Base-by-base conservation (phyloP, 2,329 filamentous ascomycete species). In the Didymella segeticola region DNA sequence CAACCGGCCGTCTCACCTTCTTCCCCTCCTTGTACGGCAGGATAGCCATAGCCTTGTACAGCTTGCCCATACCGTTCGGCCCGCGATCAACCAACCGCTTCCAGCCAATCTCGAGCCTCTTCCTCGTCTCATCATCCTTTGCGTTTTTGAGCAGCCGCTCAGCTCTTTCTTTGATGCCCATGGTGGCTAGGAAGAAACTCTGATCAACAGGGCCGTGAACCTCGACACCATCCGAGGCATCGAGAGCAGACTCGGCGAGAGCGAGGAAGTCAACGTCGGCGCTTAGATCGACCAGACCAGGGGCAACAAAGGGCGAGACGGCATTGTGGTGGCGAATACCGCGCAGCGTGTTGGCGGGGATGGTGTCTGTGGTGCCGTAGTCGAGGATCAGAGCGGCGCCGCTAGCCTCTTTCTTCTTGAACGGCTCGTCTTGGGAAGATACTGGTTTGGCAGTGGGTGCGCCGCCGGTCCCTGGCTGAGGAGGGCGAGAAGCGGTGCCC, bases 321-420 rank as follows among this genome's bases (percentile, higher is more conserved):
- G 83, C 82, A 20, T 81, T 79, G 77, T 99, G 95, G 12, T 82
- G 80, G 29, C 87, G 85, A 73, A 99, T 98, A 19, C 95, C 95
- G 26, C 95, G 89, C 19, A 99, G 83, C 0, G 92, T 96, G 80
- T 96, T 96, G 56, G 89, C 80, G 2, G 95, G 95, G 42, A 99
- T 87, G 0, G 84, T 89, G 53, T 86, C 81, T 3, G 86, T 76
- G 4, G 93, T 89, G 15, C 95, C 95, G 76, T 99, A 99, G 78
- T 99, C 95, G 38, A 99, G 86, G 64, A 99, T 91, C n/a, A 99
- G 81, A 1, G 93, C 95, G 8, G 93, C 95, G 43, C 95, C 95
- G 0, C 87, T 88, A 1, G 93, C 86, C 1, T 70, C 72, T 0
- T 79, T 63, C 69, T 91, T 93, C 0, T 81, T 78, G 5, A 80